Evolutionary conservation across 179 eudicot species (phyloP), one percentile per base, ranked within the genome.

Genomic region (Camellia oleifera): DNA sequence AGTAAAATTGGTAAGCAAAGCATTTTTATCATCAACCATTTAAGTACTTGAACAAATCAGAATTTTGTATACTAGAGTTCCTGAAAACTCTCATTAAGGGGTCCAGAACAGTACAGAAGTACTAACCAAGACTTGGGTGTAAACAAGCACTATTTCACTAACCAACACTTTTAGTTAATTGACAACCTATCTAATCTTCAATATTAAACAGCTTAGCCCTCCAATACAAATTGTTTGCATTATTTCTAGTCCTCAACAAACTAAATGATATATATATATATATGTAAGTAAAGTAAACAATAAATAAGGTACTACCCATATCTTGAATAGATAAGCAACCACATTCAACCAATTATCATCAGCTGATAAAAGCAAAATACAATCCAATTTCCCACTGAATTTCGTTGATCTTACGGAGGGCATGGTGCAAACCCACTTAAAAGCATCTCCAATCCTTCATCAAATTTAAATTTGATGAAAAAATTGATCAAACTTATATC

Each of bases 31-130:
- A 65, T 17, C 17, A 26, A 52, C 67, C 4, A 8, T 40, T 64
- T 50, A 65, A 65, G 32, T 65, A 58, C 71, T 20, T 64, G 11
- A 76, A 76, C 54, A 26, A 61, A 26, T 42, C 78, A 62, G 17
- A 17, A 4, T 9, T 8, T 71, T 56, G 9, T 72, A 52, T 5
- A 52, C 61, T 17, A 48, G 6, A 20, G n/a, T 61, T 48, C 60
- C 18, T 23, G 56, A 5, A 63, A 60, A 62, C 42, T 76, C 23
- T 75, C 8, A 10, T 44, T 20, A 6, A 52, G 11, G 15, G 50
- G 23, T 64, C 48, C 46, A 7, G 7, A 64, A 65, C 57, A 64
- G 72, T 50, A 52, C 50, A 77, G 66, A 9, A 50, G 46, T 48
- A 77, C 42, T 11, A 62, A 48, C 69, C 69, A 75, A 58, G 9